Evolutionary conservation across 176 grass and related monocot species (phyloP).

Genomic region (Typha latifolia): DNA sequence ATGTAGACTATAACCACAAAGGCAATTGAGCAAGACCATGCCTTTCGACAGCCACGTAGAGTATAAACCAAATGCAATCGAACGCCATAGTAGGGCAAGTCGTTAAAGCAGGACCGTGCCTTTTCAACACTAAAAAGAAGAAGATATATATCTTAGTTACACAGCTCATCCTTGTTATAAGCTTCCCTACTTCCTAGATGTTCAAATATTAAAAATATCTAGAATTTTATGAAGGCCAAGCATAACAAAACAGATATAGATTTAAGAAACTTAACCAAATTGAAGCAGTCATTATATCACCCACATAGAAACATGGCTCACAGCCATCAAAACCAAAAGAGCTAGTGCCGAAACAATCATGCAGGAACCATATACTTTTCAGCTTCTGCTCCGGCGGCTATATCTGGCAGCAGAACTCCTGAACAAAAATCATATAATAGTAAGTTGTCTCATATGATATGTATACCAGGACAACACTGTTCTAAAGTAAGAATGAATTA

Average conservation of each 20-base stretch:
- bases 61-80: too few species aligned
- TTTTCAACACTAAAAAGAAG: slow-evolving; percentile 65
- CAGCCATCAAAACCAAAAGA: slow-evolving; percentile 37
- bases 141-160: slow-evolving; percentile 73
- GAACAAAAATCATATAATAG: slow-evolving; percentile 10
- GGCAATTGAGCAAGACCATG: slow-evolving; percentile 43
- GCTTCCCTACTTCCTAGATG: neutral
- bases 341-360: slow-evolving; percentile 15
- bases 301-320: slow-evolving; percentile 38
- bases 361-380: slow-evolving; percentile 14
- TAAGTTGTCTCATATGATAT: neutral
- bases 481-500: neutral
- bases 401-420: slow-evolving; percentile 37
- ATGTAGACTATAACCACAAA: slow-evolving; percentile 46
- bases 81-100: too few species aligned
- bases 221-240: too few species aligned
- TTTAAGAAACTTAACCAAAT: slow-evolving; percentile 85
- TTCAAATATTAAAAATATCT: too few species aligned
- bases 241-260: slow-evolving; percentile 45
- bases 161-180: slow-evolving; percentile 45
- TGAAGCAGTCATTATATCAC: slow-evolving; percentile 55
- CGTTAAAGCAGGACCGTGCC: slow-evolving; percentile 9
- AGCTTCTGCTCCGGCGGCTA: slow-evolving; percentile 50
- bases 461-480: neutral
- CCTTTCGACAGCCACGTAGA: too few species aligned